Conservation (phyloP, 73 alveolate genomes). For the Tetrahymena malaccensis region DNA sequence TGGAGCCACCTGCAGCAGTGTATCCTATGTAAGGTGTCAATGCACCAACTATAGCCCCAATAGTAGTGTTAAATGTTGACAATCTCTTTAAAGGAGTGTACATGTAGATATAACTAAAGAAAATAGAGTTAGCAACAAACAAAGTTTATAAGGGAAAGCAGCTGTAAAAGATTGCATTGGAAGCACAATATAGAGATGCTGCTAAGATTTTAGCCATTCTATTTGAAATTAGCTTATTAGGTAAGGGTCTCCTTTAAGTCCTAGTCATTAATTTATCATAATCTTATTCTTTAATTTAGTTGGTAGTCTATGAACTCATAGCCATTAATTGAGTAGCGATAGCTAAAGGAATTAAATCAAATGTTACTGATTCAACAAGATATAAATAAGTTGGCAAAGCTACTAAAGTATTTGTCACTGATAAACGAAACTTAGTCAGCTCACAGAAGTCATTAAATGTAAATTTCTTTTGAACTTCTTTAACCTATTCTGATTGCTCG, state of each 20-base stretch:
- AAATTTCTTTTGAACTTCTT: neutral
- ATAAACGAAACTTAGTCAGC: neutral
- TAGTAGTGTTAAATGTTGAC: slow-evolving; percentile 51
- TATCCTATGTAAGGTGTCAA: slow-evolving; percentile 75
- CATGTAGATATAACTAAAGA: slow-evolving; percentile 52
- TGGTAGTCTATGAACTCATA: neutral
- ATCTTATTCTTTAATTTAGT: neutral
- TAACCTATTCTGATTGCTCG: neutral
- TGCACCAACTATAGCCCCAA: slow-evolving; percentile 86
- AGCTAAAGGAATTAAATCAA: neutral
- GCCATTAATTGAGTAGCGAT: neutral
- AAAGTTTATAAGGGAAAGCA: slow-evolving; percentile 48
- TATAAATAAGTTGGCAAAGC: neutral
- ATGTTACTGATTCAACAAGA: neutral
- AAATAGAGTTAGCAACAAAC: slow-evolving; percentile 50
- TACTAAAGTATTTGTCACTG: neutral
- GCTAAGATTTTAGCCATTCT: neutral
- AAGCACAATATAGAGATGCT: neutral
- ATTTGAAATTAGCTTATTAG: neutral
- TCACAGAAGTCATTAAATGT: neutral
- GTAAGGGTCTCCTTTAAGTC: neutral
- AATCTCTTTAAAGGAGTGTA: slow-evolving; percentile 65
- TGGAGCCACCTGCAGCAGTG: slow-evolving; percentile 53
- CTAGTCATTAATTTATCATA: neutral
- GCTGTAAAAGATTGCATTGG: neutral